A percentile compares a stretch with the other conserved stretches of the same genome.
Conservation (phyloP, 1,284 basidiomycete species). For the Trichosporon faecale region DNA sequence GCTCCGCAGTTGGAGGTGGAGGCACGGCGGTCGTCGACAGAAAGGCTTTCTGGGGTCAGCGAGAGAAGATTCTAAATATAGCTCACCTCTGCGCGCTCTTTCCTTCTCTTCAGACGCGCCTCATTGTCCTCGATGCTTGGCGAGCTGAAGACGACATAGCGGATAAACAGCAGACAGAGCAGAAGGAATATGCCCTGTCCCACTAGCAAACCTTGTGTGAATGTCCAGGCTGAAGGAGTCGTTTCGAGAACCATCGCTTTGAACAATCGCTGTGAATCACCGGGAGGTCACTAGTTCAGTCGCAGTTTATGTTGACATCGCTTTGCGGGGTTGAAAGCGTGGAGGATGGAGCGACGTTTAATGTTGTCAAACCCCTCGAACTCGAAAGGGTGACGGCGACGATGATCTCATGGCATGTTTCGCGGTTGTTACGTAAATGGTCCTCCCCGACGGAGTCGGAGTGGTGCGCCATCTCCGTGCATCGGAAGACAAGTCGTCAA, state of each 20-base stretch:
- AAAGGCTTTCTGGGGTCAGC: slow-evolving; percentile 36
- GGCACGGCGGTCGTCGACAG: slow-evolving; percentile 47
- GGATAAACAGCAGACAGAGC: slow-evolving; percentile 54
- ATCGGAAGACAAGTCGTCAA: not conserved
- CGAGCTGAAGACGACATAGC: slow-evolving; percentile 57
- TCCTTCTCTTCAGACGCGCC: slow-evolving; percentile 35
- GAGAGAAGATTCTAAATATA: not conserved
- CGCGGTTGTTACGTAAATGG: not conserved
- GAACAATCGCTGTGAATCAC: not conserved
- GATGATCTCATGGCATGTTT: slow-evolving; percentile 4
- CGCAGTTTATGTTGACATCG: slow-evolving; percentile 5
- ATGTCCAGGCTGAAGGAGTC: slow-evolving; percentile 46
- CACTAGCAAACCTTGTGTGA: slow-evolving; percentile 58
- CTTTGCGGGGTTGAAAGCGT: not conserved
- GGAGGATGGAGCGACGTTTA: not conserved
- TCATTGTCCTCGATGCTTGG: slow-evolving; percentile 49
- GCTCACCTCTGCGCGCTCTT: slow-evolving; percentile 43
- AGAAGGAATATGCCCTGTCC: slow-evolving; percentile 56
- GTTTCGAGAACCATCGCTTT: not conserved
- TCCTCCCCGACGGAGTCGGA: not conserved
- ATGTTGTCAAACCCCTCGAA: not conserved
- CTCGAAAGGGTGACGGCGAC: not conserved
- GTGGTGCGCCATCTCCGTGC: not conserved
- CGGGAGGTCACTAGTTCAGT: not conserved
- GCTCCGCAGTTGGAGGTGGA: slow-evolving; percentile 43